Base-by-base conservation (phyloP, 2,329 filamentous ascomycete genomes). In the Piedraia hortae region DNA sequence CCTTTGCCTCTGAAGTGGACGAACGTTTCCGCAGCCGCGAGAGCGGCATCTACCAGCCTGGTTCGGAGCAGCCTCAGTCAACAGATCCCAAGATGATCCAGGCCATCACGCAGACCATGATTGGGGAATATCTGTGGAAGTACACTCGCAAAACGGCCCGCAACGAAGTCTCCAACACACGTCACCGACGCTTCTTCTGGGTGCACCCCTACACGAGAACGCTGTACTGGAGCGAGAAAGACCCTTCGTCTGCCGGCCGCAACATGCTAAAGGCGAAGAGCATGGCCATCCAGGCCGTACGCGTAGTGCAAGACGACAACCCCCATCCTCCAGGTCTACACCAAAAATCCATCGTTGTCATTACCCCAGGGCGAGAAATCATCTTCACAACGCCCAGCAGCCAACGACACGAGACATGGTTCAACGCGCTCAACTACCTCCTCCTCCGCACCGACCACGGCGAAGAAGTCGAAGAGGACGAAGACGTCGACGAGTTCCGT, bases 61-160 rank as follows among this genome's bases (percentile, higher is more conserved):
- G n/a, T n/a, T 46, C 53, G 20, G 68, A 67, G 8, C 59, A 85
- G 28, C 62, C 64, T 6, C 54, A 65, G 12, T 38, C 41, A 10
- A 89, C 78, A 4, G 85, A 97, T 48, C 82, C 82, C 30, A 73
- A 82, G 35, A 91, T 97, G 78, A 93, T 97, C 34, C 78, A 91
- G 50, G 85, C 85, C 21, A 91, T 97, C 32, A 97, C 85, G 2
- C 82, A 97, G 47, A 93, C 85, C 10, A 97, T 97, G 85, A 93
- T 97, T 39, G 85, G 85, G 25, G 85, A 97, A 44, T 93, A 82
- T 44, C 56, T 97, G 18, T 97, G 85, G 85, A 97, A 97, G 45
- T 97, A 97, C 47, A 97, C 85, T 0, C 71, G 85, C 37, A 90
- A 85, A 51, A 59, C 80, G 27, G 80, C 78, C n/a, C 69, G 82